Evolutionary conservation across 1,284 basidiomycete genomes (phyloP).

Genomic region (Phellopilus nigrolimitatus): DNA sequence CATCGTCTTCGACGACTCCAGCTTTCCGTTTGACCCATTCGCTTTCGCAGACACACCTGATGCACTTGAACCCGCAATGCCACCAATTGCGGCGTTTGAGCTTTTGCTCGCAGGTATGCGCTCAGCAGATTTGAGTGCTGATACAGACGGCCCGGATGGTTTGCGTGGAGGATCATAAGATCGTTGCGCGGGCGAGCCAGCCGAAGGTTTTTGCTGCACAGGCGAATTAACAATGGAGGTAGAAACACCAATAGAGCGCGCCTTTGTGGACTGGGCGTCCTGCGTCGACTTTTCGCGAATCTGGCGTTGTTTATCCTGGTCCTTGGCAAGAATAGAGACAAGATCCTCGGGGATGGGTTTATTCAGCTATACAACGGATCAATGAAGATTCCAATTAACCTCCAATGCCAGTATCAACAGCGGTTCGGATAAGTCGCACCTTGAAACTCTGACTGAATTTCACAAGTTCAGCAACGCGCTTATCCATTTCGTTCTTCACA

Average conservation of each 20-base stretch:
- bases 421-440: slow-evolving; percentile 43
- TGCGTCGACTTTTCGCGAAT: slow-evolving; percentile 74
- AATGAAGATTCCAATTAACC: not conserved
- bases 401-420: not conserved
- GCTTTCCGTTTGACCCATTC: slow-evolving; percentile 7
- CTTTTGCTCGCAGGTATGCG: slow-evolving; percentile 19
- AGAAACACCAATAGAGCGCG: slow-evolving; percentile 57
- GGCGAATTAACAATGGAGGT: slow-evolving; percentile 31
- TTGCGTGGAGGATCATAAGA: slow-evolving; percentile 17
- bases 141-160: slow-evolving; percentile 8
- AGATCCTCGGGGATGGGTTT: slow-evolving; percentile 93
- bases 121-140: slow-evolving; percentile 12
- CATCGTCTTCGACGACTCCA: slow-evolving; percentile 19
- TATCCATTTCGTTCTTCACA: slow-evolving; percentile 91
- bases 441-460: slow-evolving; percentile 94
- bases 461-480: slow-evolving; percentile 85
- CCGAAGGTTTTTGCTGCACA: slow-evolving; percentile 31
- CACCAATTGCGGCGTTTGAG: slow-evolving; percentile 1
- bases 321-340: slow-evolving; percentile 87
- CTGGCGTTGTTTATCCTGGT: slow-evolving; percentile 79
- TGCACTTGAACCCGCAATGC: not conserved
- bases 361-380: slow-evolving; percentile 51
- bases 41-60: slow-evolving; percentile 4
- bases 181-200: slow-evolving; percentile 20
- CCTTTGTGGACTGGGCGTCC: slow-evolving; percentile 61